phyloP scores from a whole-genome alignment of 2,329 filamentous ascomycete genomes.

The Claviceps fusiformis region DNA sequence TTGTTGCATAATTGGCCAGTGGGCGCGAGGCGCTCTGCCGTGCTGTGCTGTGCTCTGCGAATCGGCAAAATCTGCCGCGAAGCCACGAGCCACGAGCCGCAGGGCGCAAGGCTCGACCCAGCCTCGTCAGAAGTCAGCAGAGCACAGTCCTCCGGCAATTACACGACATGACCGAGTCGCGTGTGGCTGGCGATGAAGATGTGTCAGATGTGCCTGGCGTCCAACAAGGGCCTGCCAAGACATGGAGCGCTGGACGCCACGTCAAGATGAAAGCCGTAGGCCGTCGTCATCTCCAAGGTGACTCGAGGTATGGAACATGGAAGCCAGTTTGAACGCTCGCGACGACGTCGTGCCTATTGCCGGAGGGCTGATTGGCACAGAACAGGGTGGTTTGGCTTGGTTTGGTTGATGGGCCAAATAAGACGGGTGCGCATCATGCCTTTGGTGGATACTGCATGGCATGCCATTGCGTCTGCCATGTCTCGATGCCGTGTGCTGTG shows the following conservation, averaged over 20 bases:
- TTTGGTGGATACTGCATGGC: not conserved
- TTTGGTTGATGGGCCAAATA: too few relatives aligned
- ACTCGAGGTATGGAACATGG: too few relatives aligned
- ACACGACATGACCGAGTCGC: too few relatives aligned
- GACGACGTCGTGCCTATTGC: not conserved
- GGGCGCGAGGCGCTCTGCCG: too few relatives aligned
- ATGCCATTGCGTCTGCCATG: not conserved
- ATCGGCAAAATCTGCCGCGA: slow-evolving; percentile 3
- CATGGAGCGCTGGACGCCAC: too few relatives aligned
- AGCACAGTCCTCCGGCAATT: too few relatives aligned
- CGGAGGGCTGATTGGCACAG: not conserved
- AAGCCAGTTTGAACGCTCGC: not conserved
- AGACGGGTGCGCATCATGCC: not conserved
- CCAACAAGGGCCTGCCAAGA: not conserved
- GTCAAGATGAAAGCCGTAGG: too few relatives aligned
- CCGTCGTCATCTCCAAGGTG: not conserved
- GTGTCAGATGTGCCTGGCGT: too few relatives aligned
- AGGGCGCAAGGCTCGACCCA: not conserved
- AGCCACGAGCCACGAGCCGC: slow-evolving; percentile 1
- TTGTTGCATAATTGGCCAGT: not conserved
- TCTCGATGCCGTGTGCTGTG: not conserved
- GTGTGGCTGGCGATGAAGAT: not conserved
- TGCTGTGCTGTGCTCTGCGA: not conserved
- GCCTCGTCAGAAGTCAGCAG: too few relatives aligned
- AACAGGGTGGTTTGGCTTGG: not conserved